These are phyloP conservation scores for Strobilomyces dryophilus DNA, from an alignment of 768 basidiomycete genomes.

Conservation along the genomic window DNA sequence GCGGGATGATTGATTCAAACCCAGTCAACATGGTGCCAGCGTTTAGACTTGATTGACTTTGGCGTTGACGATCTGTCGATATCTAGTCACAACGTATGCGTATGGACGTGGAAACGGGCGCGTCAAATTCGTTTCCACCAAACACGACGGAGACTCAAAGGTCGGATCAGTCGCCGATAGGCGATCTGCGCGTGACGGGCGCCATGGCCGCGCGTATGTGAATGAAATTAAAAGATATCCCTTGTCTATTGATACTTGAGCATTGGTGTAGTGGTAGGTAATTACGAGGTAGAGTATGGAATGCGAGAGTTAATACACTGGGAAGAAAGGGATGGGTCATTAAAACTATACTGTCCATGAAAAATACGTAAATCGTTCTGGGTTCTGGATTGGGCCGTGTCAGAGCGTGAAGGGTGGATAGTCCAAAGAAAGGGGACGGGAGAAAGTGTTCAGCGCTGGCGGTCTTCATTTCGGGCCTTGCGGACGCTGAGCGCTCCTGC, in stretches of 20 bases:
- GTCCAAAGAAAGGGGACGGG: not conserved
- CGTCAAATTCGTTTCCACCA: constrained; percentile 17
- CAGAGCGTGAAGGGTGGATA: constrained; percentile 6
- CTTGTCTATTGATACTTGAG: constrained; percentile 15
- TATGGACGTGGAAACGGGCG: constrained; percentile 15
- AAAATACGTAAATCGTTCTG: constrained; percentile 24
- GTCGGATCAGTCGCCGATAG: constrained; percentile 18
- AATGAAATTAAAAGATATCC: constrained; percentile 14
- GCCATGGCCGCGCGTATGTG: not conserved
- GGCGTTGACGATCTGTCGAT: constrained; percentile 13
- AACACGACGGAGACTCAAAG: not conserved
- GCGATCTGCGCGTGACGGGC: constrained; percentile 10
- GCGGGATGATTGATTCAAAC: constrained; percentile 9
- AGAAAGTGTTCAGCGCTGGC: constrained; percentile 26
- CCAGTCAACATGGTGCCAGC: constrained; percentile 18
- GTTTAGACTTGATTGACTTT: constrained; percentile 24
- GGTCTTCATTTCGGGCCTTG: constrained; percentile 37
- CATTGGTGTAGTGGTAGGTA: constrained; percentile 19
- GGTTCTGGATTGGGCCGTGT: constrained; percentile 7
- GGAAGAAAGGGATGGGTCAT: constrained; percentile 8
- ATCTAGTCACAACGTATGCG: not conserved
- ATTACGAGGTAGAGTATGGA: constrained; percentile 19
- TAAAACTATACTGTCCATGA: constrained; percentile 19
- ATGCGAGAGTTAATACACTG: constrained; percentile 22
- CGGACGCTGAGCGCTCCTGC: constrained; percentile 34